These are phyloP conservation scores for Cryptococcus sp. DNA, from an alignment of 1,284 basidiomycete genomes.

Conservation along the genomic window DNA sequence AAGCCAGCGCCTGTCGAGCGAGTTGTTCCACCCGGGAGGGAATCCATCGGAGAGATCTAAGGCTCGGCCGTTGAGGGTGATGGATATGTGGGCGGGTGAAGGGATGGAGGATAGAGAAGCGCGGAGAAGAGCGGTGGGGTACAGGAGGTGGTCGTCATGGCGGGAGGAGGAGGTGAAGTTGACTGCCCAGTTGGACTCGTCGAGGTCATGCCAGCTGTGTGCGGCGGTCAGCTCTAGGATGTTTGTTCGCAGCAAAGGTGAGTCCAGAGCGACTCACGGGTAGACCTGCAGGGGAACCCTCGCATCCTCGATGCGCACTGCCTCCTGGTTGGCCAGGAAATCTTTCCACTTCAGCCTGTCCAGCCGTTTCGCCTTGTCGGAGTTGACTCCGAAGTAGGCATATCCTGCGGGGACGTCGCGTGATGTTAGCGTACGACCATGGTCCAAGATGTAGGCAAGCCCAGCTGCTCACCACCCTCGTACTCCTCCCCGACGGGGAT, in stretches of 20 bases:
- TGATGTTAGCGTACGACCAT: background rate
- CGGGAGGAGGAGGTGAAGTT: constrained; percentile 56
- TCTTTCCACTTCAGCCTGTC: constrained; percentile 62
- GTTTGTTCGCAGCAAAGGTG: background rate
- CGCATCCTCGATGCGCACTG: constrained; percentile 61
- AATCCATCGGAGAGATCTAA: constrained; percentile 36
- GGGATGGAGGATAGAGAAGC: constrained; percentile 77
- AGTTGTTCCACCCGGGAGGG: constrained; percentile 29
- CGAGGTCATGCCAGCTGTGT: constrained; percentile 56
- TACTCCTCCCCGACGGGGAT: constrained; percentile 76
- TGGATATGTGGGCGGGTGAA: constrained; percentile 55
- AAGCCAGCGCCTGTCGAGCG: constrained; percentile 47
- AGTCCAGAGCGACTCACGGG: constrained; percentile 24
- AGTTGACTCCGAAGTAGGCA: constrained; percentile 71
- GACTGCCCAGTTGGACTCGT: constrained; percentile 58
- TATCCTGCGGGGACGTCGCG: constrained; percentile 46
- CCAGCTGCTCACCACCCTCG: constrained; percentile 58
- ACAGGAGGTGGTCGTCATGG: constrained; percentile 34
- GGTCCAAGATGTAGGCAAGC: background rate
- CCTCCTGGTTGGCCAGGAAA: constrained; percentile 59
- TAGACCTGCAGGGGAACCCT: constrained; percentile 74
- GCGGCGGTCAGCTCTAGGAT: background rate
- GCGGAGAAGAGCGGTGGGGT: constrained; percentile 62
- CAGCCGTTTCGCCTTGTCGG: constrained; percentile 43
- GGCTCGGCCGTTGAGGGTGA: constrained; percentile 59